Evolutionary conservation across 2,329 filamentous ascomycete genomes (phyloP).

Genomic region (Helotiales sp.): DNA sequence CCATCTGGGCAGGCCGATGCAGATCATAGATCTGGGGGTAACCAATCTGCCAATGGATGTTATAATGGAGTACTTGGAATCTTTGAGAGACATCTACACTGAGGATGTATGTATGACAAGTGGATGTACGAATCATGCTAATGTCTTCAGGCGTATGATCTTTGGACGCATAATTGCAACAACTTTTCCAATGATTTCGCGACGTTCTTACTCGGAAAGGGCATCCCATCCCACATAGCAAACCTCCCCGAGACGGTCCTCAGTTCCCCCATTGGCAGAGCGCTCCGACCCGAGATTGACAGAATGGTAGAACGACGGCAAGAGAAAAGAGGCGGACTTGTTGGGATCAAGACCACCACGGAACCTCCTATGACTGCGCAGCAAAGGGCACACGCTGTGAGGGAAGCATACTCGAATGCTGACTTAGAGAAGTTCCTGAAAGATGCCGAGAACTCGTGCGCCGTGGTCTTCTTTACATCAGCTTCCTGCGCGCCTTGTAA

Average conservation of each 20-base stretch:
- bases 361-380: conserved; percentile 19
- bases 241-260: conserved; percentile 84
- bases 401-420: conserved; percentile 56
- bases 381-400: conserved; percentile 50
- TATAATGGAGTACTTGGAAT: conserved; percentile 84
- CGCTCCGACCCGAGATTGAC: conserved; percentile 78
- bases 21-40: conserved; percentile 70
- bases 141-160: conserved; percentile 70
- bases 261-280: conserved; percentile 82
- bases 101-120: conserved; percentile 54
- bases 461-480: conserved; percentile 90
- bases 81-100: conserved; percentile 79
- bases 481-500: conserved; percentile 85
- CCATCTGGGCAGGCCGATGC: conserved; percentile 82
- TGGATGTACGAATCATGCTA: conserved; percentile 4
- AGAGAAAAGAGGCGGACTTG: conserved; percentile 45
- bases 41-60: conserved; percentile 80
- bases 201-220: conserved; percentile 84
- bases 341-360: conserved; percentile 28
- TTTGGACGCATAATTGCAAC: conserved; percentile 94
- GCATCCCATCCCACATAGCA: conserved; percentile 84
- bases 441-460: conserved; percentile 64
- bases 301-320: conserved; percentile 59
- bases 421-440: conserved; percentile 62
- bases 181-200: conserved; percentile 94